Evolutionary conservation across 495 filamentous ascomycete genomes (phyloP), one percentile per base, ranked within the genome.

Genomic region (Baudoinia panamericana): DNA sequence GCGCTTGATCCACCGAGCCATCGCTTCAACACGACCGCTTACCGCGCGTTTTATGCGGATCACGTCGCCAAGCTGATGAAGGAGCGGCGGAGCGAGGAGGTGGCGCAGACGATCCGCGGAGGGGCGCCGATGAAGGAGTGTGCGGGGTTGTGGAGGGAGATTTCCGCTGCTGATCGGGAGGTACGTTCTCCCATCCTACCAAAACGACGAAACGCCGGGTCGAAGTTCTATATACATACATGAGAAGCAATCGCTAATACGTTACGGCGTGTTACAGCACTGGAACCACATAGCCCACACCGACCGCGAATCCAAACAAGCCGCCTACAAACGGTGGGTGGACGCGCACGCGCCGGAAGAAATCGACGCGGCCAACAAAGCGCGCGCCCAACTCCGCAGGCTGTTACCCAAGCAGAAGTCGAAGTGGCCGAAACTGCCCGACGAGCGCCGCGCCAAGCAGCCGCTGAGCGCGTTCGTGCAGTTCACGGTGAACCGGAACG

Each of bases 321-420:
- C 64, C 15, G 54, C 57, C 0, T 69, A 70, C 46, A 63, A 66
- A 22, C 48, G 65, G 20, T 92, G 78, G 78, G 49, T 87, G 21
- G 54, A 70, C 21, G 60, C 56, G 4, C 59, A 80, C 51, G 67
- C 75, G 5, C 67, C 70, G 2, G 45, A 60, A 4, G 56, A 75
- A 45, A 81, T 86, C 37, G 49, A 59, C 27, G 46, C 61, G 2
- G 82, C 82, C 41, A 87, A 84, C 57, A 32, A 4, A 0, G 83
- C 82, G 15, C 78, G 84, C 28, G 37, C 13, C 0, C 11, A 13
- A 2, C 65, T 87, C 9, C 7, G 56, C 48, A 9, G 35, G 27
- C 22, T 45, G 17, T 9, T 48, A 22, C 34, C 4, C 18, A n/a
- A 31, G 30, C 36, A 48, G 17, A 45, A 18, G 18, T 15, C 12